Evolutionary conservation across 768 basidiomycete species (phyloP).

Genomic region (Trichaptum fuscoviolaceum): DNA sequence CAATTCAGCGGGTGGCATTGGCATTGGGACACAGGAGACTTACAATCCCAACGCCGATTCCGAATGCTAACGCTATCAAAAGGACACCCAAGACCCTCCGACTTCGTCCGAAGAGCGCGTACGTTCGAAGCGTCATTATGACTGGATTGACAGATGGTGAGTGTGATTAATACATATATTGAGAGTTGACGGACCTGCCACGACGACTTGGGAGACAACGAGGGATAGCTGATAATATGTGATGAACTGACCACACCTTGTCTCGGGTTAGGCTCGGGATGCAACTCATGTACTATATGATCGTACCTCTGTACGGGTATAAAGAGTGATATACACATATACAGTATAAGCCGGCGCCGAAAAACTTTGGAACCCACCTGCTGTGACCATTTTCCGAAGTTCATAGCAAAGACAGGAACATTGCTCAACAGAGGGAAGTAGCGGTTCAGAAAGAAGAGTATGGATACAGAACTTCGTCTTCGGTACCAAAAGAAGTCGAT

Average conservation of each 20-base stretch:
- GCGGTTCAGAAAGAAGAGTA: conserved; percentile 5
- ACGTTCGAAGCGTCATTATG: background rate
- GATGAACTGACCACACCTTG: background rate
- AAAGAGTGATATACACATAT: background rate
- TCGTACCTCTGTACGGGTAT: background rate
- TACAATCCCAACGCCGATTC: background rate
- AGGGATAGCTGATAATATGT: background rate
- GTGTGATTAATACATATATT: background rate
- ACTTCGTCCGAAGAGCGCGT: background rate
- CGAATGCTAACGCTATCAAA: background rate
- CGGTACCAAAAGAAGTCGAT: conserved; percentile 4
- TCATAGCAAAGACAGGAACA: background rate
- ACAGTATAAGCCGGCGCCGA: background rate
- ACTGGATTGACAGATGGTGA: background rate
- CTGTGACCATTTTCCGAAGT: background rate
- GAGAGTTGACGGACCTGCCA: background rate
- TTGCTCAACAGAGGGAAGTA: background rate
- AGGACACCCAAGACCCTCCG: background rate
- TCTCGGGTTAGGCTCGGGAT: background rate
- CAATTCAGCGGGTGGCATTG: background rate
- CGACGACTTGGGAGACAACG: background rate
- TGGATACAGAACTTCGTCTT: background rate
- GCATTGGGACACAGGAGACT: background rate
- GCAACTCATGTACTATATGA: background rate
- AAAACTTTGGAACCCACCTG: background rate